Evolutionary conservation across 306 rosid genomes (phyloP), one percentile per base, ranked within the genome.

Genomic region (Trifolium subterraneum): DNA sequence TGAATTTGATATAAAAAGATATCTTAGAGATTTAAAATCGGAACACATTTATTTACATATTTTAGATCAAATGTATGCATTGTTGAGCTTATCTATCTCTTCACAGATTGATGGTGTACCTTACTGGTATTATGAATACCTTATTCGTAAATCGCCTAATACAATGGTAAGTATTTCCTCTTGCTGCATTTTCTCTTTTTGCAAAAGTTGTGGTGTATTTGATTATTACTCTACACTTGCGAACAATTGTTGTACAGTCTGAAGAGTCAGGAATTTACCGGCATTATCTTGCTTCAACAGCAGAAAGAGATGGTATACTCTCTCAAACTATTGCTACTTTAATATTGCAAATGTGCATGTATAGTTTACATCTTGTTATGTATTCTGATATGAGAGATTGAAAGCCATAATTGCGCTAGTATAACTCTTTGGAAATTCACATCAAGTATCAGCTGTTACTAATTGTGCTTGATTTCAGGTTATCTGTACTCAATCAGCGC

Each of bases 141-240:
- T 94, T 73, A 91, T 94, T 81, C 99, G 96, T 60, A 94, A 94
- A 85, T 91, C 97, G 64, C 98, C 99, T 29, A 87, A 87, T 27
- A 87, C 64, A 79, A 48, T 68, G n/a, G 96, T 92, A 71, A 66
- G 94, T 75, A 38, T 80, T 51, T 59, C 41, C 35, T 51, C 54
- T 51, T 11, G 10, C 70, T 72, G 38, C 20, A 55, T 54, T 25
- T 44, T 44, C 50, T 68, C 3, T 13, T 54, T 19, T 70, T 66
- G 5, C 45, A 50, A 51, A 65, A 29, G 12, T 77, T 74, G 16
- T 56, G 59, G 27, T 27, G 38, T 55, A 3, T 62, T 41, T 70
- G 68, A 66, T 68, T 44, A 38, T 72, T 77, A 68, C 41, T 63
- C 41, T 77, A 79, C 70, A 74, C 58, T 74, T 73, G 61, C 78